These are phyloP conservation scores for Penicillium sp. DNA, from an alignment of 2,329 filamentous ascomycete genomes.

Conservation along the genomic window DNA sequence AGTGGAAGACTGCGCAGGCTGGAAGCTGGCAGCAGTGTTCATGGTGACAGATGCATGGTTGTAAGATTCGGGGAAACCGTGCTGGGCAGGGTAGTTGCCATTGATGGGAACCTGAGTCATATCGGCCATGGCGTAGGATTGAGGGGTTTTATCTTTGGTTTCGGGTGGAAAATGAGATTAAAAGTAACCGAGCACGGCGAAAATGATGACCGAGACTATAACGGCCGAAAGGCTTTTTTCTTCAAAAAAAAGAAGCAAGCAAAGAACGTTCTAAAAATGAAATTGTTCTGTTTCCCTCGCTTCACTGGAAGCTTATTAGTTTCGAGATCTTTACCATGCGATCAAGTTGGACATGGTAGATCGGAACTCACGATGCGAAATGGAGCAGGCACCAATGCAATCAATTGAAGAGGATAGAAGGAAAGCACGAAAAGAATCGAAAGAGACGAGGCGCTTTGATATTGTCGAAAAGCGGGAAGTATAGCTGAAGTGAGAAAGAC, in stretches of 20 bases:
- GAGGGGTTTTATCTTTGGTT: constrained; percentile 10
- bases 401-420: constrained; percentile 18
- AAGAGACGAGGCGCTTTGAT: constrained; percentile 9
- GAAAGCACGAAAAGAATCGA: constrained; percentile 15
- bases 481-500: constrained; percentile 24
- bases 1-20: constrained; percentile 41
- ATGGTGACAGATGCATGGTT: constrained; percentile 34
- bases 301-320: constrained; percentile 26
- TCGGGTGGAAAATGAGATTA: constrained; percentile 15
- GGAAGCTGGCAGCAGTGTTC: constrained; percentile 39
- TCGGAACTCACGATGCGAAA: constrained; percentile 32
- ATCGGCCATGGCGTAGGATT: constrained; percentile 38
- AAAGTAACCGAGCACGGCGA: constrained; percentile 15
- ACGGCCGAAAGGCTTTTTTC: constrained; percentile 15
- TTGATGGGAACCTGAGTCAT: constrained; percentile 42
- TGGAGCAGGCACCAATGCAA: constrained; percentile 23
- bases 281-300: constrained; percentile 21
- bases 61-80: constrained; percentile 40
- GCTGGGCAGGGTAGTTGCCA: constrained; percentile 43
- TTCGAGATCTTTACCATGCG: constrained; percentile 4
- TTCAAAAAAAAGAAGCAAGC: background rate
- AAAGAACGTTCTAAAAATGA: constrained; percentile 20
- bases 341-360: constrained; percentile 6
- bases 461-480: constrained; percentile 21
- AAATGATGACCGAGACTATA: background rate